phyloP scores from a whole-genome alignment of 768 basidiomycete genomes.

The Amanita jacksonii region DNA sequence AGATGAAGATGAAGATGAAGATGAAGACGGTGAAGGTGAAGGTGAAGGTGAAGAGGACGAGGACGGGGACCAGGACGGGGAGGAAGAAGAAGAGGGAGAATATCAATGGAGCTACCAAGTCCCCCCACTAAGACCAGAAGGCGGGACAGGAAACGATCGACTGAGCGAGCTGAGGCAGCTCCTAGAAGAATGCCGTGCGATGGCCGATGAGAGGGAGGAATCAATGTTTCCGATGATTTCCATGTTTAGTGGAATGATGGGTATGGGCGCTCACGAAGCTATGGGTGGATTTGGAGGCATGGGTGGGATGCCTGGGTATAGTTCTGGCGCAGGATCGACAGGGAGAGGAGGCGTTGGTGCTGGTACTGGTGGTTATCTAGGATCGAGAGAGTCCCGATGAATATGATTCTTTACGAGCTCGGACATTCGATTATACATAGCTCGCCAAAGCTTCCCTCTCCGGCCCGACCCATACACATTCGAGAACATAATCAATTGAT shows the following conservation, averaged over 20 bases:
- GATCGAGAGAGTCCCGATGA: too few species aligned
- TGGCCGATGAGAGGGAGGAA: constrained; percentile 35
- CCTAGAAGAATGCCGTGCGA: constrained; percentile 46
- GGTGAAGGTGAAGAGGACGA: constrained; percentile 19
- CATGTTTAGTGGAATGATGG: constrained; percentile 7
- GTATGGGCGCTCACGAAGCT: not conserved
- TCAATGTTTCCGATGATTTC: constrained; percentile 17
- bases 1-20: constrained; percentile 17
- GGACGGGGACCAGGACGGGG: constrained; percentile 20
- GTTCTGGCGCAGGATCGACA: too few species aligned
- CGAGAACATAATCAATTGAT: too few species aligned
- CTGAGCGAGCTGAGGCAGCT: constrained; percentile 43
- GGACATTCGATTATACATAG: too few species aligned
- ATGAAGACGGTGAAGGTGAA: constrained; percentile 22
- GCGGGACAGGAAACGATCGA: constrained; percentile 14
- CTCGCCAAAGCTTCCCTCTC: too few species aligned
- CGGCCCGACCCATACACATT: too few species aligned
- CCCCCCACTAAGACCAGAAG: constrained; percentile 20
- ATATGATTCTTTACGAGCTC: too few species aligned
- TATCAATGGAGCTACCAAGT: constrained; percentile 15
- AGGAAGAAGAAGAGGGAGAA: constrained; percentile 22
- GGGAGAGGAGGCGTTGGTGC: too few species aligned
- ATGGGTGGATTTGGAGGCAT: constrained; percentile 1
- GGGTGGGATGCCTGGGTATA: not conserved
- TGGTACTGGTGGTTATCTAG: too few species aligned